Base-by-base conservation (phyloP, 2,329 filamentous ascomycete species). In the Aspergillus fijiensis region DNA sequence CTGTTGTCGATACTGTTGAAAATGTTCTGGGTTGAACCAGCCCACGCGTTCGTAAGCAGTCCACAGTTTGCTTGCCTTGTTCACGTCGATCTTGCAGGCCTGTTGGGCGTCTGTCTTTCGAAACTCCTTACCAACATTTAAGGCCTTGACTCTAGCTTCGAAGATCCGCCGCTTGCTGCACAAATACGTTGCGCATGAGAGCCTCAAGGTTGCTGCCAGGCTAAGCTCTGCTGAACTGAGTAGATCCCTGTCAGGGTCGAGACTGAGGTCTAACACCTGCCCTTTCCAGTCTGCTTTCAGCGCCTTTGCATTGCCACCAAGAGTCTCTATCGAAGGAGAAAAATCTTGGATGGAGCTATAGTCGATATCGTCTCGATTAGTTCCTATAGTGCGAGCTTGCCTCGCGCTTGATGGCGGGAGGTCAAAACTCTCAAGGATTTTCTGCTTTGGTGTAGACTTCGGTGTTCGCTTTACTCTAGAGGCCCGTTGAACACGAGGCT, bases 11-110 rank as follows among this genome's bases (percentile, higher is more conserved):
- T 77, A 80, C 61, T 81, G 71, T 59, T 75, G 69, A 63, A 85
- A 84, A 70, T 79, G 77, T 49, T 80, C 74, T 10, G 76, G 76
- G 48, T 89, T 82, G 64, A 96, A 87, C 91, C 92, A 96, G 67
- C 89, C 90, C 42, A 95, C 90, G 68, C 87, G 89, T 53, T 96
- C 90, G 72, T 91, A 98, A 5, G 92, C 92, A 42, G 87, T 88
- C 90, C 92, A 96, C 51, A 98, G 82, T 76, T 94, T 94, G 66
- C 91, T 96, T 3, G 93, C 92, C 81, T 97, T 98, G 82, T 97
- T 97, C 74, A 98, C 94, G 70, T 98, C 94, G 65, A 97, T 96
- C 81, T 96, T 96, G 84, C 92, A 96, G n/a, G 91, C 92, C 74
- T 96, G 91, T 76, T 98, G 94, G 5, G 92, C 92, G 73, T 96